Percentiles rank a stretch among this genome's conserved stretches.
Conservation (phyloP, 148 eudicot species). For the Camellia sinensis region DNA sequence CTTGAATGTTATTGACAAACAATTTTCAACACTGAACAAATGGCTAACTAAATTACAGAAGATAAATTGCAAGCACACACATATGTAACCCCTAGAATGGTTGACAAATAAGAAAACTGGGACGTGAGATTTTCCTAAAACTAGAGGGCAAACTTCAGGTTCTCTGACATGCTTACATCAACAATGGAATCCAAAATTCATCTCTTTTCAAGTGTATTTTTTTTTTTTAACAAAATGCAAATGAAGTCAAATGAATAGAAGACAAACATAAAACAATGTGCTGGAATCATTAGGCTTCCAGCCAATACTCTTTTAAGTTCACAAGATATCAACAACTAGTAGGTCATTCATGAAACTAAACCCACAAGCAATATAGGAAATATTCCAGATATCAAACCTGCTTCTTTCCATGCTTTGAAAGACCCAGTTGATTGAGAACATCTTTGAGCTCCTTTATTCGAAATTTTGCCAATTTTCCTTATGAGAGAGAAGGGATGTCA, state of each 20-base stretch:
- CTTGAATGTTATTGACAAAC: neutral
- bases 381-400: constrained; percentile 48
- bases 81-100: neutral
- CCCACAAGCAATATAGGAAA: neutral
- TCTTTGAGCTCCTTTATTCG: constrained; percentile 98
- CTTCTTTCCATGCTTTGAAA: constrained; percentile 96
- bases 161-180: neutral
- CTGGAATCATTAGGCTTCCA: neutral
- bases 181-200: neutral
- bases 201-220: too few species aligned
- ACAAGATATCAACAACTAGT: neutral
- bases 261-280: neutral
- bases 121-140: neutral
- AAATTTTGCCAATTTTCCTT: constrained; percentile 88
- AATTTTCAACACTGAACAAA: constrained; percentile 8
- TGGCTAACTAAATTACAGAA: neutral
- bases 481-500: constrained; percentile 18
- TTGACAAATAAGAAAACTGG: neutral
- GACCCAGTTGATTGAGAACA: constrained; percentile 78
- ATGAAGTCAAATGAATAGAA: neutral
- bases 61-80: neutral
- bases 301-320: neutral
- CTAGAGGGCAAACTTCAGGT: neutral
- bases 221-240: neutral
- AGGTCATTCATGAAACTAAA: neutral